phyloP scores from a whole-genome alignment of 2,329 filamentous ascomycete species.

The Aureobasidium leucospermi region DNA sequence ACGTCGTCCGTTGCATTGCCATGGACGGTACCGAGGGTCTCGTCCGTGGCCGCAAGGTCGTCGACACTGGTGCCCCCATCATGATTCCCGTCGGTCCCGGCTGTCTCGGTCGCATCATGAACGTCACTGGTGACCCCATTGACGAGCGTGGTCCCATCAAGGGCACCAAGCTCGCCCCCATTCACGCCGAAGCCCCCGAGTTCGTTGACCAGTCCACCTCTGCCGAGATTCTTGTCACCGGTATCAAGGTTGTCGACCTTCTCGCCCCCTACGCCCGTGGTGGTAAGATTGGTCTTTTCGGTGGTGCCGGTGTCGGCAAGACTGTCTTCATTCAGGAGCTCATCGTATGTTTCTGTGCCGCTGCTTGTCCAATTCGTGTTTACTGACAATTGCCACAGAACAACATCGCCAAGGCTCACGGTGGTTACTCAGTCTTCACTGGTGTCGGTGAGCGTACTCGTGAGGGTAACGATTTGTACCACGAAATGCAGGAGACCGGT shows the following conservation, averaged over 20 bases:
- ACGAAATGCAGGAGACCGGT: slow-evolving; percentile 99
- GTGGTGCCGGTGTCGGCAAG: slow-evolving; percentile 99
- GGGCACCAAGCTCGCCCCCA: slow-evolving; percentile 76
- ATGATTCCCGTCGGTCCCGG: slow-evolving; percentile 88
- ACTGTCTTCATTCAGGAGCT: slow-evolving; percentile 99
- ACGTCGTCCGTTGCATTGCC: slow-evolving; percentile 98
- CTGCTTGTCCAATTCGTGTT: neutral
- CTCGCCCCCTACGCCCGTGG: slow-evolving; percentile 99
- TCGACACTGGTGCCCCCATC: slow-evolving; percentile 91
- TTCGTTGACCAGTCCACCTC: slow-evolving; percentile 95
- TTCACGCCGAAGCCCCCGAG: slow-evolving; percentile 86
- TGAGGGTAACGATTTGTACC: slow-evolving; percentile 99
- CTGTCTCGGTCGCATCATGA: slow-evolving; percentile 98
- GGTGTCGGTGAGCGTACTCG: slow-evolving; percentile 99
- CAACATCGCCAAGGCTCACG: slow-evolving; percentile 99
- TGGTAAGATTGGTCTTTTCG: slow-evolving; percentile 99
- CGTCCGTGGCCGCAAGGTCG: slow-evolving; percentile 77
- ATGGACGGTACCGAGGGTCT: slow-evolving; percentile 99
- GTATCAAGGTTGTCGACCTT: slow-evolving; percentile 99
- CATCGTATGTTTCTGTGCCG: slow-evolving; percentile 54
- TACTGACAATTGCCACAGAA: slow-evolving; percentile 48
- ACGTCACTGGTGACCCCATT: slow-evolving; percentile 99
- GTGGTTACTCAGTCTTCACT: slow-evolving; percentile 99
- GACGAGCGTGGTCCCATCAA: slow-evolving; percentile 99
- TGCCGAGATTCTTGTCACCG: slow-evolving; percentile 94